Conservation (phyloP, 2,329 filamentous ascomycete genomes). For the Claviceps lovelessii region DNA sequence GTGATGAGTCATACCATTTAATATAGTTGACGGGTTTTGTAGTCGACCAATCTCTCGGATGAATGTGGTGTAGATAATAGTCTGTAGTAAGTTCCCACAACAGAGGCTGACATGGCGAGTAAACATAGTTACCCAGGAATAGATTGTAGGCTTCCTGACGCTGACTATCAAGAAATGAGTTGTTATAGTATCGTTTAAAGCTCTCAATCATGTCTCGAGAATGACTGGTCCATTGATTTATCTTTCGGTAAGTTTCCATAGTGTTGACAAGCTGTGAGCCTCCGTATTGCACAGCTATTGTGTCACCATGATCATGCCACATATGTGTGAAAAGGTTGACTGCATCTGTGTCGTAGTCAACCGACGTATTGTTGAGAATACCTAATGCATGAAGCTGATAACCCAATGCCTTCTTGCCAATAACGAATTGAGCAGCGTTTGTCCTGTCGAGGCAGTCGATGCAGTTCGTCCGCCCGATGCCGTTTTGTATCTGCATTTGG, state of each 20-base stretch:
- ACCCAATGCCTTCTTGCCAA: constrained; percentile 84
- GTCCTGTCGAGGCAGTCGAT: constrained; percentile 96
- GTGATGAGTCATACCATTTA: constrained; percentile 67
- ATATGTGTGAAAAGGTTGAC: constrained; percentile 95
- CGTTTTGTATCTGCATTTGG: constrained; percentile 63
- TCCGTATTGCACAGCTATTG: constrained; percentile 93
- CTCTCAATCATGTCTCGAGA: constrained; percentile 98
- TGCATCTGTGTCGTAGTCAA: constrained; percentile 90
- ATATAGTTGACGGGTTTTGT: constrained; percentile 59
- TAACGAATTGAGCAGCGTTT: constrained; percentile 94
- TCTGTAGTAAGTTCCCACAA: constrained; percentile 92
- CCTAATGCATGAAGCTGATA: constrained; percentile 86
- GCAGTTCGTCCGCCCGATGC: constrained; percentile 87
- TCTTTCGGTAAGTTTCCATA: constrained; percentile 97
- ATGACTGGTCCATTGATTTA: constrained; percentile 97
- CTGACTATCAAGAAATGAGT: constrained; percentile 94
- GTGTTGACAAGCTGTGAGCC: constrained; percentile 97
- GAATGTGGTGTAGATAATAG: constrained; percentile 86
- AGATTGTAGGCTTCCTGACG: constrained; percentile 96
- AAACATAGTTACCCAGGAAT: constrained; percentile 93
- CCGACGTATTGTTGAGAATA: constrained; percentile 60
- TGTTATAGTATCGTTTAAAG: constrained; percentile 98
- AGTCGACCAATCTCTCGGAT: constrained; percentile 60
- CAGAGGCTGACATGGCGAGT: constrained; percentile 76
- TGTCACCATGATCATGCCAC: constrained; percentile 96